Evolutionary conservation across 2,329 filamentous ascomycete genomes (phyloP), one percentile per base, ranked within the genome.

Genomic region (Xylaria sp.): DNA sequence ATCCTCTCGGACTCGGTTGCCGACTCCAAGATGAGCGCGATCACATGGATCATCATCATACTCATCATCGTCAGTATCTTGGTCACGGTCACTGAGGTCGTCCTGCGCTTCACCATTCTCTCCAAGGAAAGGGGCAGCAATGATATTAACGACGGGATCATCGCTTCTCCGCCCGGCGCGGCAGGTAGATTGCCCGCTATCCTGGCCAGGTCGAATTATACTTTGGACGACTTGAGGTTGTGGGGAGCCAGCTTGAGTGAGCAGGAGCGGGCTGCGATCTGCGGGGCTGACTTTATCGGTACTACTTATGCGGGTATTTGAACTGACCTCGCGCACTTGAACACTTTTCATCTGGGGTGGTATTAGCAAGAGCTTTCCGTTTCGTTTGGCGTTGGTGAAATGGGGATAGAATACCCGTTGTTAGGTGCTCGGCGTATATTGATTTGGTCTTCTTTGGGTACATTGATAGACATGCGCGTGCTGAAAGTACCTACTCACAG

Each of bases 21-120:
- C 21, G 93, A 98, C 75, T 90, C 92, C 69, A 97, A 97, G 77
- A 98, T 97, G 91, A 97, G 92, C 69, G 84, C 85, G 68, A 96
- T 97, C 75, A 99, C 95, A 0, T 98, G 94, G 94, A 98, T 99
- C 76, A 90, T 98, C 77, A 99, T 99, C 72, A 84, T 97, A 47
- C 85, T 99, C 47, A 99, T 99, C 74, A 78, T 96, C 49, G 82
- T 98, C 69, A 94, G 90, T 74, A 98, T 99, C 72, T 82, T 93
- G 55, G 92, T 99, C 56, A 98, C 95, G 1, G 90, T 92, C 53
- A 89, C 90, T 3, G 95, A 99, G 78, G 94, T 98, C 8, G 87
- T 90, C 57, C 80, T 99, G 53, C 86, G 95, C 6, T 98, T 98
- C 73, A 88, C 84, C 28, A 90, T 97, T 57, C 79, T 97, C 54